Evolutionary conservation across 495 filamentous ascomycete species (phyloP).

Genomic region (Pyrenopolyporus hunteri): DNA sequence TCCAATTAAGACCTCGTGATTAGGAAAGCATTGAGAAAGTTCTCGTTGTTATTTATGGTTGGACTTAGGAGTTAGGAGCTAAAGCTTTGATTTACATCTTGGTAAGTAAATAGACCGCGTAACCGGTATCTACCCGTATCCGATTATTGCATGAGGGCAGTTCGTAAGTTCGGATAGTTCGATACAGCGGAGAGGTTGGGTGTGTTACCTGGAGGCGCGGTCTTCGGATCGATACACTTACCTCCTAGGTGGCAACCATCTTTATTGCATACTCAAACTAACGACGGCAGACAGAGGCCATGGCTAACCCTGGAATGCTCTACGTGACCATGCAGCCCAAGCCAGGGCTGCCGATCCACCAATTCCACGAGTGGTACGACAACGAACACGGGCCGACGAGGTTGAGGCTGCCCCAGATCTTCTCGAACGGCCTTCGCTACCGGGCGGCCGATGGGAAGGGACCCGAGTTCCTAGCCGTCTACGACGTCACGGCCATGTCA

Average conservation of each 20-base stretch:
- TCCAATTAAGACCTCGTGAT: constrained; percentile 3
- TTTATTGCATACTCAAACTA: neutral
- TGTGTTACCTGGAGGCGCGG: no score
- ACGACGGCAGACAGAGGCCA: constrained; percentile 15
- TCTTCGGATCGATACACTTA: no score
- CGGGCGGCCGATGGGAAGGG: constrained; percentile 64
- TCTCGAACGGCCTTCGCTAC: constrained; percentile 78
- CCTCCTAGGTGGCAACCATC: neutral
- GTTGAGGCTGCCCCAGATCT: constrained; percentile 70
- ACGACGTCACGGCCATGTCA: constrained; percentile 78
- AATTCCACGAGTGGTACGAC: constrained; percentile 92
- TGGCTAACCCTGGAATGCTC: constrained; percentile 64
- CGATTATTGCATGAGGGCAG: neutral
- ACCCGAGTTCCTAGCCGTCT: constrained; percentile 77
- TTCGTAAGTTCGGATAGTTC: constrained; percentile 3
- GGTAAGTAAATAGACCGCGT: no score
- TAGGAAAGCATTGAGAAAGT: constrained; percentile 1
- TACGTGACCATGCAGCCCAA: constrained; percentile 81
- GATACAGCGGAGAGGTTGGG: neutral
- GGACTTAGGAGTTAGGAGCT: neutral
- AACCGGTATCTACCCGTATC: neutral
- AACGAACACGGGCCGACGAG: constrained; percentile 83
- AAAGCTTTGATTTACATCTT: no score
- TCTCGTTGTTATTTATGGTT: no score
- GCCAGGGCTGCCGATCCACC: constrained; percentile 63